Evolutionary conservation across 495 filamentous ascomycete genomes (phyloP).

Genomic region (Penicillium tannophilum): DNA sequence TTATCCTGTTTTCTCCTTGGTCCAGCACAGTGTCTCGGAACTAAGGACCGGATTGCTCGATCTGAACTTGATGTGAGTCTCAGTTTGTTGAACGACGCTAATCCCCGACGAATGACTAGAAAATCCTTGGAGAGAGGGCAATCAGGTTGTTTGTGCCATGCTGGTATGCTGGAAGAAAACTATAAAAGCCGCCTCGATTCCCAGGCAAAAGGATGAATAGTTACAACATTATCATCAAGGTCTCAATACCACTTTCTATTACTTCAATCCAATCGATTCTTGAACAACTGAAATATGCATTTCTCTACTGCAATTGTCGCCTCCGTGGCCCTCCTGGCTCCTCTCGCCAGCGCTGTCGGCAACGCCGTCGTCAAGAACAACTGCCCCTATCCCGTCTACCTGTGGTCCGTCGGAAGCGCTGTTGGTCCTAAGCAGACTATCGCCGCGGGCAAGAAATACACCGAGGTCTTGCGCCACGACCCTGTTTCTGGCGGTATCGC

Average conservation of each 20-base stretch:
- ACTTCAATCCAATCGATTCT: background rate
- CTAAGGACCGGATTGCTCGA: background rate
- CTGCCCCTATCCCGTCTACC: constrained; percentile 48
- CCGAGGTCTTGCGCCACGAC: constrained; percentile 48
- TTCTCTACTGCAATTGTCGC: constrained; percentile 29
- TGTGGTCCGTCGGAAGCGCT: constrained; percentile 58
- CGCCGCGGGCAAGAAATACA: constrained; percentile 37
- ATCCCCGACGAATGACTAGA: background rate
- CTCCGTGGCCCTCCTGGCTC: constrained; percentile 30
- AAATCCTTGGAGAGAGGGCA: background rate
- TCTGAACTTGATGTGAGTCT: background rate
- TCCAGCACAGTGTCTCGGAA: background rate
- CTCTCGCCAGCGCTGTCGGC: constrained; percentile 47
- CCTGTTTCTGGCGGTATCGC: constrained; percentile 54
- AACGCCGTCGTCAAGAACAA: constrained; percentile 55
- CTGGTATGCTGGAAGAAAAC: background rate
- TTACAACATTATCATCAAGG: background rate
- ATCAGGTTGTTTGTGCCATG: background rate
- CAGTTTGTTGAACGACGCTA: background rate
- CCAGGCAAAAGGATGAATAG: background rate
- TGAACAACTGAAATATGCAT: constrained; percentile 27
- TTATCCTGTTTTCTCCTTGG: background rate
- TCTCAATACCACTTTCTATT: background rate
- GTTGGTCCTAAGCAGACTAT: constrained; percentile 46
- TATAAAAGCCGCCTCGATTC: constrained; percentile 14